Base-by-base conservation (phyloP, 1,284 basidiomycete species). In the Ceratobasidium sp. region DNA sequence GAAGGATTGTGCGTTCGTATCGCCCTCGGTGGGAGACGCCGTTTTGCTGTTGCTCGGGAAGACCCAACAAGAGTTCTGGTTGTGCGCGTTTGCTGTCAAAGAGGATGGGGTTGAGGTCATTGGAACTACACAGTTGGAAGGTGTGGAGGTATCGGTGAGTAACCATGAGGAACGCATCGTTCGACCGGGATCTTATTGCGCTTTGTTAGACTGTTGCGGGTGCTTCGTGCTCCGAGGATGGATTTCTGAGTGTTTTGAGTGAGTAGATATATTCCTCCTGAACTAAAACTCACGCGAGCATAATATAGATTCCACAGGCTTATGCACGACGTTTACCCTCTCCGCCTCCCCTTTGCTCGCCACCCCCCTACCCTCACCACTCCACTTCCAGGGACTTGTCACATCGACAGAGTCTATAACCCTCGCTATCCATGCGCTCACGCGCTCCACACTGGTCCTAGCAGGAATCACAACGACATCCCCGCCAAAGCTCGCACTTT, bases 401-500 rank as follows among this genome's bases (percentile, higher is more conserved):
- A 38, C 20, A 15, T 33, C 69, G 17, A 50, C 65, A 26, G 40
- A n/a, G 15, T 56, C 67, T 17, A 3, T 50, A 2, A 5, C 71
- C 33, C 57, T 74, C 48, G 57, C 59, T 5, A 62, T 74, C 13
- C 71, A 74, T 44, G 57, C 71, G n/a, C 48, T 74, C 9, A 26
- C 48, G n/a, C 46, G 59, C 33, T 74, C 71, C 40, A 42, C 33
- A 1, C 7, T 74, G 4, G 46, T 64, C 12, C 44, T 74, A 44
- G 71, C 61, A 12, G 71, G 71, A 15, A 54, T 54, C 17, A 64
- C 59, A n/a, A 50, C 33, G 9, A 23, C 71, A 1, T 62, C 71
- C 48, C 71, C 71, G 15, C 17, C 57, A 33, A 62, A 74, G 50
- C 61, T 74, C 17, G 71, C 61, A 20, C 66, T 79, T 33, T 59